Base-by-base conservation (phyloP, 2,329 filamentous ascomycete genomes). In the Neofusicoccum ribis region DNA sequence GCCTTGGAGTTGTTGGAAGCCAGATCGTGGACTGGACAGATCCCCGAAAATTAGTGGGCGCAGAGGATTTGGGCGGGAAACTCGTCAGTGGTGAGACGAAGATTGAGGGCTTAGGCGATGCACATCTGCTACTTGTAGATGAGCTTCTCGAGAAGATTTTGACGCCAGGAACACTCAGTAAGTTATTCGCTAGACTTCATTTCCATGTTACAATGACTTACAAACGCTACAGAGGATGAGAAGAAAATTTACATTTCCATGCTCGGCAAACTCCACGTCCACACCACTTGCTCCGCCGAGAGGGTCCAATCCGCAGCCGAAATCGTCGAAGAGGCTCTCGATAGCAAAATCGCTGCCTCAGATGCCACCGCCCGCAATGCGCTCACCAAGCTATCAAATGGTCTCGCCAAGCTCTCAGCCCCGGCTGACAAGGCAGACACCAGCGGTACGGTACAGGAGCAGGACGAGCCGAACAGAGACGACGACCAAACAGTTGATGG, bases 1-100 rank as follows among this genome's bases (percentile, higher is more conserved):
- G 89, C 70, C 85, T 96, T 69, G 85, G 87, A 49, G 86, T 89
- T 3, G 91, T 96, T 65, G 92, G 91, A 0, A 88, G 91, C 3
- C 94, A 93, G 72, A 81, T 98, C 7, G 87, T 93, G 0, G 94
- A 98, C 75, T 98, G 94, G 95, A 98, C 94, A 0, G 94, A 98
- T 76, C 93, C 93, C 43, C 84, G 94, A 58, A 93, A 96, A 76
- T 83, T 88, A 6, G 80, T 88, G 11, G 83, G 91, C 81, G 79
- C 91, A 79, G 78, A 84, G 0, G 71, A 76, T 36, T 41, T 73
- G 81, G 66, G 79, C 66, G 74, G n/a, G 72, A 76, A 37, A 72
- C 74, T 56, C 3, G 27, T 36, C 58, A 73, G 27, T 79, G 78
- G 60, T 86, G 90, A 56, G 82, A 81, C 77, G 89, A 85, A 80